Base-by-base conservation (phyloP, 2,329 filamentous ascomycete genomes). In the Fusarium sp. region DNA sequence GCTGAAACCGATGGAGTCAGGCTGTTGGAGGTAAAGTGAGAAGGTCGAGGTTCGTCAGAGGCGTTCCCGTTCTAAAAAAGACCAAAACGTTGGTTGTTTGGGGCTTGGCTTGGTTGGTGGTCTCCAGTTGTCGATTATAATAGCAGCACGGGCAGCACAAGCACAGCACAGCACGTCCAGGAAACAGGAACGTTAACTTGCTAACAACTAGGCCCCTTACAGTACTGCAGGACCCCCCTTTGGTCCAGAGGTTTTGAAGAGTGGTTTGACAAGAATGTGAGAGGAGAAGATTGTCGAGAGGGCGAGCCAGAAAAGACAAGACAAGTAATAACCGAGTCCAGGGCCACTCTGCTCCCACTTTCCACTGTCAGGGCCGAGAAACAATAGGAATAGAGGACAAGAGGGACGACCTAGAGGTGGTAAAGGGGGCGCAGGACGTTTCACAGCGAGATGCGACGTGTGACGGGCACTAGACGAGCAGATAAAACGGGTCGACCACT, bases 391-490 rank as follows among this genome's bases (percentile, higher is more conserved):
- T 30, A 30, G 27, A 30, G 27, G 27, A 30, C 10, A 30, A 30
- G 27, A 30, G 27, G 10, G 27, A 33, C 39, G 32, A 23, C n/a
- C 32, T 27, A 40, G 60, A 60, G 46, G 47, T 65, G 66, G 60
- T 66, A 71, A 71, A 69, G 68, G 71, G 71, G 71, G 71, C 39
- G 67, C 59, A 50, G 51, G 71, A 70, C 62, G 71, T 73, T 73
- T 73, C 71, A 73, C 70, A 70, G 71, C 61, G 65, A 71, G 62
- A 58, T 67, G 62, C 61, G 54, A 67, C 67, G 62, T 67, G 62
- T 62, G 54, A 67, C 67, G 59, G 71, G 44, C 67, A 70, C 70
- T 72, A 71, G 54, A 53, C 52, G 48, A 61, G 60, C 53, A 45
- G 44, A 56, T 65, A 61, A 70, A 69, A 62, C 55, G 62, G 68